Evolutionary conservation across 495 filamentous ascomycete genomes (phyloP).

Genomic region (Melanomma pulvis-pyrius): DNA sequence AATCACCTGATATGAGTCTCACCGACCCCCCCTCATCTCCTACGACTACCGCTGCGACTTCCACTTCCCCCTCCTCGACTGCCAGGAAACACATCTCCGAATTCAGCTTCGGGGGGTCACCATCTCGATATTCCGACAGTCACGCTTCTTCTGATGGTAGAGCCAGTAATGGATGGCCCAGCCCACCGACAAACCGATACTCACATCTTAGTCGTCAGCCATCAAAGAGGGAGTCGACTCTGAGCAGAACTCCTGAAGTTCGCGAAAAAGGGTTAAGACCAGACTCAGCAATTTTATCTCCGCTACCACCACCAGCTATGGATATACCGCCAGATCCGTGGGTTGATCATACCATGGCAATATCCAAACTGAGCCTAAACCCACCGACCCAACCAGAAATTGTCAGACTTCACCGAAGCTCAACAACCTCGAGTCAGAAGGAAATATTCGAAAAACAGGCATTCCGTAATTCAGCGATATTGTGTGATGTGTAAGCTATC

Average conservation of each 20-base stretch:
- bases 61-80: conserved; percentile 1
- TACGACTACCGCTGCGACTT: background rate
- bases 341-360: conserved; percentile 3
- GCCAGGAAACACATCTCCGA: conserved; percentile 26
- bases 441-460: conserved; percentile 41
- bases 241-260: conserved; percentile 13
- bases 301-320: conserved; percentile 33
- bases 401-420: conserved; percentile 26
- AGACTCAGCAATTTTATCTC: conserved; percentile 10
- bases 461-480: conserved; percentile 46
- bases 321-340: conserved; percentile 14
- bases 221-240: conserved; percentile 11
- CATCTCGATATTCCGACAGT: conserved; percentile 18
- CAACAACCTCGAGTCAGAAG: conserved; percentile 36
- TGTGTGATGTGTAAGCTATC: conserved; percentile 45
- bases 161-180: conserved; percentile 15
- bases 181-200: conserved; percentile 10
- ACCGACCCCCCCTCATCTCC: background rate
- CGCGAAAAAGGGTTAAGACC: conserved; percentile 5
- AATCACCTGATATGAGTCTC: background rate
- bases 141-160: conserved; percentile 15
- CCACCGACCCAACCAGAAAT: conserved; percentile 7
- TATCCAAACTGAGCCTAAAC: conserved; percentile 16
- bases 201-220: conserved; percentile 10
- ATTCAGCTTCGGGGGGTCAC: conserved; percentile 25